Conservation (phyloP, 1,284 basidiomycete genomes). For the Afroboletus lepidellus region DNA sequence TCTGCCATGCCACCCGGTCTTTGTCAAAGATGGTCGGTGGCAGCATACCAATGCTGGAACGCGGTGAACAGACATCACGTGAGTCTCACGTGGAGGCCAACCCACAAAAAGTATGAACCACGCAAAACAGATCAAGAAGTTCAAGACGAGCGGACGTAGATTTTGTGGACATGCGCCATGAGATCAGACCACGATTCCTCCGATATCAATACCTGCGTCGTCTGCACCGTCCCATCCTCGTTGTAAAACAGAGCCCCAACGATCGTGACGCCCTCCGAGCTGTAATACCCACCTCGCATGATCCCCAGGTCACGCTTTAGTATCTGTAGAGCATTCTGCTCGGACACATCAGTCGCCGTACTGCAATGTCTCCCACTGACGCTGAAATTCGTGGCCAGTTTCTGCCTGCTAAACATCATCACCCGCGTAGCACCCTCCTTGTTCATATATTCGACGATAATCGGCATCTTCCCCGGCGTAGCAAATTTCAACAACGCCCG, state of each 20-base stretch:
- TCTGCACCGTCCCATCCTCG: conserved; percentile 7
- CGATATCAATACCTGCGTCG: conserved; percentile 1
- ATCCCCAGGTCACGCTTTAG: conserved; percentile 2
- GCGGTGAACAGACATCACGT: conserved; percentile 27
- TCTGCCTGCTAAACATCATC: conserved; percentile 15
- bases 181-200: background rate
- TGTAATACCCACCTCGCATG: background rate
- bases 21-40: background rate
- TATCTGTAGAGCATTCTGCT: background rate
- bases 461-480: background rate
- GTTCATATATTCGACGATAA: conserved; percentile 7
- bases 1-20: conserved; percentile 17
- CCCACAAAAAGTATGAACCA: no score
- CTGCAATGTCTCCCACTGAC: background rate
- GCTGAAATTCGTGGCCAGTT: background rate
- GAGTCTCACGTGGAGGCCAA: conserved; percentile 8
- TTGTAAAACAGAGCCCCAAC: conserved; percentile 11
- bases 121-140: no score
- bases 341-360: background rate
- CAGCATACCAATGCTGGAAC: conserved; percentile 2
- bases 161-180: conserved; percentile 7
- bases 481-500: conserved; percentile 5
- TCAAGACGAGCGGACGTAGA: conserved; percentile 4
- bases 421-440: conserved; percentile 3
- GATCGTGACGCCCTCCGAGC: background rate